Base-by-base conservation (phyloP, 2,329 filamentous ascomycete species). In the Arthrobotrys pseudoclavata region DNA sequence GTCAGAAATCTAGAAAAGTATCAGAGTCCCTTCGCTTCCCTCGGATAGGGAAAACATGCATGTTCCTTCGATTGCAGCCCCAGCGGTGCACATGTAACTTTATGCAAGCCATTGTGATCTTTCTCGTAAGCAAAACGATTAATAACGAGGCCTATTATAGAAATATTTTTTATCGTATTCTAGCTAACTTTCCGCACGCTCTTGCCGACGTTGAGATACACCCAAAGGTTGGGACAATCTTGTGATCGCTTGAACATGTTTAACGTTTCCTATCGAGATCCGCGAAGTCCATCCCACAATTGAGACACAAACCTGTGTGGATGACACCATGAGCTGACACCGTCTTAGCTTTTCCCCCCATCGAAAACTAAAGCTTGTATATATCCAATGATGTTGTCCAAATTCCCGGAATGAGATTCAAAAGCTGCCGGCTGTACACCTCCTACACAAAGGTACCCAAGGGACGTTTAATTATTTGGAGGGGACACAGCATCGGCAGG, bases 361-460 rank as follows among this genome's bases (percentile, higher is more conserved):
- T 47, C n/a, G 13, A 42, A 62, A 57, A 26, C 31, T 66, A 69
- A 64, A 22, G 34, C 24, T 20, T 18, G 29, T 15, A 34, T 18
- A 63, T 50, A 48, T 47, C 67, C 67, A 77, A 77, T 71, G 53
- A 76, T 5, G n/a, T 42, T 13, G 18, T 61, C 26, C 2, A 42
- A 63, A 52, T 52, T 22, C 67, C 61, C 67, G 67, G 74, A 77
- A 71, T 71, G 60, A 53, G 13, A 77, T 77, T 77, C 67, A 61
- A 70, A 48, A 47, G 60, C 53, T 71, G 64, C 55, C 64, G 66
- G 31, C 50, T 76, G 29, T 34, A n/a, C 42, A 37, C 52, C 52
- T 64, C 50, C 57, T 69, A 67, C 74, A 71, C 26, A 69, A 48
- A 69, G 72, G 67, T 62, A 77, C 61, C 69, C n/a, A 55, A 62